These are phyloP conservation scores for Teratosphaeria pseudoeucalypti DNA, from an alignment of 2,329 filamentous ascomycete species.

Conservation along the genomic window DNA sequence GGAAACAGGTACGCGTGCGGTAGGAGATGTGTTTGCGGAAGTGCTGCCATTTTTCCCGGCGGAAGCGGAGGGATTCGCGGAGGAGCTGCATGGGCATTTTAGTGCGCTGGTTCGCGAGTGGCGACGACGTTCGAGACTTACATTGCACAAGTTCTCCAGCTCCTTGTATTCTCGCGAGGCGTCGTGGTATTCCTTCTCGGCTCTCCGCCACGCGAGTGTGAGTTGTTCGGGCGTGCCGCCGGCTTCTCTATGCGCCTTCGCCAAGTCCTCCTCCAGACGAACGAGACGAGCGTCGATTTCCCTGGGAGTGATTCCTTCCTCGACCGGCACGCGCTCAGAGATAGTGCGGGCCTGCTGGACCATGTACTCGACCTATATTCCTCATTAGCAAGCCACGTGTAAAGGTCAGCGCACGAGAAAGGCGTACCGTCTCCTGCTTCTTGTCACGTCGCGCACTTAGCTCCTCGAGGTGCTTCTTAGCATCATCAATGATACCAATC, in stretches of 20 bases:
- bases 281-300: conserved; percentile 23
- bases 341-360: conserved; percentile 12
- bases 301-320: conserved; percentile 22
- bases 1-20: conserved; percentile 77
- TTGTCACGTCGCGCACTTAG: conserved; percentile 20
- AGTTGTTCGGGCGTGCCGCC: conserved; percentile 25
- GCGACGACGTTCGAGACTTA: conserved; percentile 31
- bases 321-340: conserved; percentile 21
- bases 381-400: not conserved
- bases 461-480: conserved; percentile 20
- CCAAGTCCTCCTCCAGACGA: conserved; percentile 21
- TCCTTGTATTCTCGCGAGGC: conserved; percentile 13
- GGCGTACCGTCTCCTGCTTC: conserved; percentile 11
- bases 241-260: conserved; percentile 17
- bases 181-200: conserved; percentile 17
- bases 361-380: conserved; percentile 16
- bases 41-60: conserved; percentile 63
- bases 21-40: conserved; percentile 80
- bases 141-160: conserved; percentile 26
- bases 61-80: conserved; percentile 51
- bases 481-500: conserved; percentile 24
- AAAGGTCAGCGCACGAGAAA: not conserved
- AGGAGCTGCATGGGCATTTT: conserved; percentile 6
- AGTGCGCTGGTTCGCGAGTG: not conserved
- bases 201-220: conserved; percentile 15